A percentile compares a stretch with the other conserved stretches of the same genome.
Evolutionary conservation across 1,139 yeast genomes (phyloP).

Genomic region (Nakaseomyces glabratus): DNA sequence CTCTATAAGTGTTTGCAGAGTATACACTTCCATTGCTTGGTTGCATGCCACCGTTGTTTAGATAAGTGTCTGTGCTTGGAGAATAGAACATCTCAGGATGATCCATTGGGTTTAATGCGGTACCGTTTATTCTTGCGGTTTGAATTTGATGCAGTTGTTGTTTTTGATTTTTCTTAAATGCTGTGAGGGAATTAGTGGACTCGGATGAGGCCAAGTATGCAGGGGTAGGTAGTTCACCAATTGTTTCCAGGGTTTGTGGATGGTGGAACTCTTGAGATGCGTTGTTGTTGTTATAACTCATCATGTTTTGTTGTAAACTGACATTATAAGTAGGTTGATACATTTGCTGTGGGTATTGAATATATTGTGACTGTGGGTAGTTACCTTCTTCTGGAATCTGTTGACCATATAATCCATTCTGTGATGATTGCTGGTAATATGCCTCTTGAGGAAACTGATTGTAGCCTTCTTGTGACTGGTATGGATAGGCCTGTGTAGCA

Average conservation of each 20-base stretch:
- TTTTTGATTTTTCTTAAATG: slow-evolving; percentile 17
- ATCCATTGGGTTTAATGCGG: slow-evolving; percentile 24
- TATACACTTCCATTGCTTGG: slow-evolving; percentile 6
- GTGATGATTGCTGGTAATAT: not conserved
- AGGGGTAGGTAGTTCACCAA: slow-evolving; percentile 25
- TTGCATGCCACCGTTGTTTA: not conserved
- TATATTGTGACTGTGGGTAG: slow-evolving; percentile 3
- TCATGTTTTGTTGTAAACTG: slow-evolving; percentile 3
- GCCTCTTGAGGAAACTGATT: not conserved
- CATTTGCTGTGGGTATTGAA: not conserved
- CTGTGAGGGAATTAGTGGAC: slow-evolving; percentile 23
- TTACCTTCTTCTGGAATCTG: not conserved
- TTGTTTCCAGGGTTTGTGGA: slow-evolving; percentile 18
- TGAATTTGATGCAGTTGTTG: slow-evolving; percentile 13
- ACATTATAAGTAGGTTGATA: slow-evolving; percentile 4
- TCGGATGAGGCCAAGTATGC: slow-evolving; percentile 18
- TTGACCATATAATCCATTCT: slow-evolving; percentile 1
- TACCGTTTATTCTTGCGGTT: slow-evolving; percentile 16
- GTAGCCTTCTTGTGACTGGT: not conserved
- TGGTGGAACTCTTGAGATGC: slow-evolving; percentile 5
- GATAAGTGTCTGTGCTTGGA: slow-evolving; percentile 1
- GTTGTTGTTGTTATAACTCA: slow-evolving; percentile 1
- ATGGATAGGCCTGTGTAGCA: not conserved
- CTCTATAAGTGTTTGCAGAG: slow-evolving; percentile 10
- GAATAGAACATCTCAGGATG: slow-evolving; percentile 24